Conservation (phyloP, 1,284 basidiomycete genomes). For the Amylostereum areolatum region DNA sequence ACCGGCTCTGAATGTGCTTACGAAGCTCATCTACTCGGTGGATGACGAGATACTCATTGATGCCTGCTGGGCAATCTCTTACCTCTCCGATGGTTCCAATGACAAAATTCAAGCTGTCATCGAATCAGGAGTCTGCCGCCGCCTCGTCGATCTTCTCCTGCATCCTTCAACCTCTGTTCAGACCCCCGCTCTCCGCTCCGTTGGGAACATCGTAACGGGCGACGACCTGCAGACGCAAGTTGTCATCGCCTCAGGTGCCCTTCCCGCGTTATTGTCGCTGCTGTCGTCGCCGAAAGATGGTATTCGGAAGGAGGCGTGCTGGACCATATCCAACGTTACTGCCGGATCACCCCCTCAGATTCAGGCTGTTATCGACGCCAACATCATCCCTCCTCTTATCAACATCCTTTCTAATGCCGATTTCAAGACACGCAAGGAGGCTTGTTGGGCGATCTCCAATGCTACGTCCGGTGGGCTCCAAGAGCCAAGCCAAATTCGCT, state of each 20-base stretch:
- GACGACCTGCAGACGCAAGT: constrained; percentile 99
- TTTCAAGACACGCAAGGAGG: constrained; percentile 99
- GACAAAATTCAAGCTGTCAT: constrained; percentile 99
- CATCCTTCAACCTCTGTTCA: constrained; percentile 98
- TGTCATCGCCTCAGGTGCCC: constrained; percentile 93
- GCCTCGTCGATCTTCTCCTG: constrained; percentile 96
- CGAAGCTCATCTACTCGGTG: constrained; percentile 97
- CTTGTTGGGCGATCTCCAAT: constrained; percentile 99
- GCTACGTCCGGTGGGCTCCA: constrained; percentile 97
- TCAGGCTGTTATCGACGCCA: constrained; percentile 82
- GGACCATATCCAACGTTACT: constrained; percentile 99
- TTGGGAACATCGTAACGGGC: constrained; percentile 98
- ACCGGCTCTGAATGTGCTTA: constrained; percentile 91
- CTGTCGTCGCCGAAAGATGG: constrained; percentile 96
- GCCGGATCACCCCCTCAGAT: constrained; percentile 97
- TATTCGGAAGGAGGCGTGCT: constrained; percentile 95
- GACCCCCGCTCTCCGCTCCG: constrained; percentile 94
- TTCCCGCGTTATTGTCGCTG: constrained; percentile 87
- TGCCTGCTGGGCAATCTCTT: constrained; percentile 99
- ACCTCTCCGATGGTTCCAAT: constrained; percentile 97
- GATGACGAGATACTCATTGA: constrained; percentile 99
- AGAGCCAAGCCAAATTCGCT: constrained; percentile 96
- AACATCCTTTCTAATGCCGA: constrained; percentile 97
- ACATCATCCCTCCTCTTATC: constrained; percentile 96
- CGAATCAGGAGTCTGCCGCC: constrained; percentile 95